Percentiles rank a stretch among this genome's conserved stretches.
These are phyloP conservation scores for Planoprotostelium fungivorum DNA, from an alignment of 78 protist genomes.

Conservation along the genomic window DNA sequence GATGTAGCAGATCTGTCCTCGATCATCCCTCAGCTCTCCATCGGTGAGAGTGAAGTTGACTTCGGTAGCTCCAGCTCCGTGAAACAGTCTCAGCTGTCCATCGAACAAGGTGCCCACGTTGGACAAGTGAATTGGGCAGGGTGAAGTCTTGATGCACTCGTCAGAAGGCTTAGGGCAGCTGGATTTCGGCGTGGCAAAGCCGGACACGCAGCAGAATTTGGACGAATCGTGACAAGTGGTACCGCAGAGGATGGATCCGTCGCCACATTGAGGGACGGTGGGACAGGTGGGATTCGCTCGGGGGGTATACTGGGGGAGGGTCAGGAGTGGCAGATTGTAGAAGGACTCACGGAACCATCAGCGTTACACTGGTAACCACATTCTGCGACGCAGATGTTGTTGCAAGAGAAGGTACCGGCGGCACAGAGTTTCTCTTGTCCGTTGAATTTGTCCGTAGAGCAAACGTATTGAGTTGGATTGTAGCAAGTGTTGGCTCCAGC, in stretches of 20 bases:
- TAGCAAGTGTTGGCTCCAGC: background rate
- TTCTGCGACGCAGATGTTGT: background rate
- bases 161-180: too few relatives aligned
- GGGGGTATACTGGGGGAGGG: background rate
- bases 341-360: background rate
- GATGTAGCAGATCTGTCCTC: too few relatives aligned
- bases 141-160: too few relatives aligned
- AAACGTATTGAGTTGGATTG: background rate
- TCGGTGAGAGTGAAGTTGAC: too few relatives aligned
- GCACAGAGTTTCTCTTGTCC: background rate
- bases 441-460: background rate
- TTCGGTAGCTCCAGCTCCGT: too few relatives aligned
- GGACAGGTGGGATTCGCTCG: background rate
- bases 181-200: too few relatives aligned
- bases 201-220: too few relatives aligned
- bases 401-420: background rate
- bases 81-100: too few relatives aligned
- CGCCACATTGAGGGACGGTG: background rate
- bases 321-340: background rate
- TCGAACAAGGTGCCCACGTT: too few relatives aligned
- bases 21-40: too few relatives aligned
- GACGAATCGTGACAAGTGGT: too few relatives aligned
- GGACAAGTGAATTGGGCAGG: too few relatives aligned
- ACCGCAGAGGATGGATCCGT: background rate
- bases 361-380: background rate